Base-by-base conservation (phyloP, 306 rosid genomes). In the Mimosa bimucronata region DNA sequence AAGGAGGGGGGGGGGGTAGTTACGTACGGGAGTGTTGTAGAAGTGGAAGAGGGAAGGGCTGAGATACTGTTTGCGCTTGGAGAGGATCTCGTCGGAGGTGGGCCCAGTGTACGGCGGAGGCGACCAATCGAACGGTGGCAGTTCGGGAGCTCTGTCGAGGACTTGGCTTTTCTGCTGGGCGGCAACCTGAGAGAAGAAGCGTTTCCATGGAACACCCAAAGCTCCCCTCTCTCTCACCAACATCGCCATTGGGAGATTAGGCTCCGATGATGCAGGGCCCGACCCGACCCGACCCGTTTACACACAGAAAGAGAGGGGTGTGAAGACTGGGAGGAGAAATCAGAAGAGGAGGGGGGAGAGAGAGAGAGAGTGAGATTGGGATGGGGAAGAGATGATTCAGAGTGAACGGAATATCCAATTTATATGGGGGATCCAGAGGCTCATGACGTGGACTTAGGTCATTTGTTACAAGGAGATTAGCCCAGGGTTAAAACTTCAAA, bases 21-120 rank as follows among this genome's bases (percentile, higher is more conserved):
- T 37, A 83, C 92, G 83, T 73, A 93, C 97, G n/a, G 98, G 97
- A 23, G 74, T 86, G 71, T 86, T 79, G 84, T 91, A 90, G 76
- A 83, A 82, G 80, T 83, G 86, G 62, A 78, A 38, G 85, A 91
- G 62, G 38, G 97, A 82, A 30, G 98, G 98, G 82, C 89, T 91
- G 76, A 93, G 93, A 77, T 81, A 88, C 74, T 86, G 84, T 76
- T 80, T 86, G 53, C 98, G 97, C 89, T 93, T 92, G 64, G 94
- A 90, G 55, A 93, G 44, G 79, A 93, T 88, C 88, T 93, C 89
- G 2, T 62, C 87, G 34, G 86, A 83, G 45, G 90, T 44, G 46
- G 97, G 94, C 1, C 98, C 98, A 15, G 82, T 58, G 85, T 91
- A 93, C 25, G 97, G 93, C 21, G 89, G 86, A 46, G 98, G 98